Conservation (phyloP, 2,329 filamentous ascomycete genomes). For the Aspergillus sp. region DNA sequence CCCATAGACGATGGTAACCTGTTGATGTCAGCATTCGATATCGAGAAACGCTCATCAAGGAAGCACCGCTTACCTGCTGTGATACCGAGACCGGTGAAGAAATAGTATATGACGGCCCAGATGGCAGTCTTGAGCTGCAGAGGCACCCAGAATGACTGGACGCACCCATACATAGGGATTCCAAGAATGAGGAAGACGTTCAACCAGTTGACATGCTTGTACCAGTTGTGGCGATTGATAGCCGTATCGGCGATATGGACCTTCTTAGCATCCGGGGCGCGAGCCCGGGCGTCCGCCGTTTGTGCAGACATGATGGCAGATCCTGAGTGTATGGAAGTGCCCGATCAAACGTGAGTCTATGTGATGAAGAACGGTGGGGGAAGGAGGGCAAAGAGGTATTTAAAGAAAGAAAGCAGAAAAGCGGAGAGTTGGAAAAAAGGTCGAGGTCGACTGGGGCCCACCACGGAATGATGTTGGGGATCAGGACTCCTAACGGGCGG, state of each 20-base stretch:
- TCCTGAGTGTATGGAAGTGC: not conserved
- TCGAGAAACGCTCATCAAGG: not conserved
- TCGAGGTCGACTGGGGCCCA: slow-evolving; percentile 17
- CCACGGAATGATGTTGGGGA: slow-evolving; percentile 22
- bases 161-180: slow-evolving; percentile 70
- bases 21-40: slow-evolving; percentile 16
- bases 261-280: slow-evolving; percentile 59
- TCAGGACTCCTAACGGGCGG: slow-evolving; percentile 3
- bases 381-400: slow-evolving; percentile 4
- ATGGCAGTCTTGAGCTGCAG: slow-evolving; percentile 69
- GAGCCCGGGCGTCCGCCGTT: slow-evolving; percentile 33
- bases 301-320: slow-evolving; percentile 37
- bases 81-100: slow-evolving; percentile 77
- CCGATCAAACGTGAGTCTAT: not conserved
- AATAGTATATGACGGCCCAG: slow-evolving; percentile 77
- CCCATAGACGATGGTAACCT: slow-evolving; percentile 82
- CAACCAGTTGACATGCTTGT: slow-evolving; percentile 92
- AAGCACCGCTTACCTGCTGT: slow-evolving; percentile 61
- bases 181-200: slow-evolving; percentile 79
- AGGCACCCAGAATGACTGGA: slow-evolving; percentile 77
- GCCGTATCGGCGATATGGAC: slow-evolving; percentile 81
- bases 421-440: slow-evolving; percentile 12
- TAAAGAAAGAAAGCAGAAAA: slow-evolving; percentile 16
- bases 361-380: not conserved
- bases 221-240: slow-evolving; percentile 80